Base-by-base conservation (phyloP, 2,329 filamentous ascomycete genomes). In the Beauveria scarabaeidicola region DNA sequence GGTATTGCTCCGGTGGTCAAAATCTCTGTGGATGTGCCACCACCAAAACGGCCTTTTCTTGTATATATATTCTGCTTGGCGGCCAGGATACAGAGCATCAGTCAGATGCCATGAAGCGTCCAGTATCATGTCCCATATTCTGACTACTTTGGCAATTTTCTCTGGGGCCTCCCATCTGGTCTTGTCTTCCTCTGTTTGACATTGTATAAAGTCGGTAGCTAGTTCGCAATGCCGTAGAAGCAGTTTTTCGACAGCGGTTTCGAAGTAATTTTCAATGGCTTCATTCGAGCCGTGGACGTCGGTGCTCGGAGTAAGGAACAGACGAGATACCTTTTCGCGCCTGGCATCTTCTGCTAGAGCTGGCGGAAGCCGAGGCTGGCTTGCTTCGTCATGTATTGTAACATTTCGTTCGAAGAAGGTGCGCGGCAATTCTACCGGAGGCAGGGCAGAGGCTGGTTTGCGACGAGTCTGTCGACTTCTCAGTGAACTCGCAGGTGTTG, bases 41-140 rank as follows among this genome's bases (percentile, higher is more conserved):
- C 73, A 75, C 73, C 73, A 75, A 50, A 72, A 74, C 0, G 73
- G 73, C n/a, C 70, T 64, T 21, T 65, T 65, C 36, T 64, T 67
- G 62, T 74, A 74, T 8, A 59, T 64, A 50, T 74, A 73, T 53
- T 72, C 69, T 41, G 70, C 64, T 46, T 70, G 65, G n/a, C 68
- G 68, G 2, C 65, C 69, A 40, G 72, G 70, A 51, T 72, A 72
- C 19, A 74, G 61, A 0, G 69, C 65, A 58, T 74, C 72, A 32
- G 67, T 57, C 27, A 73, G 55, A 50, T 74, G 72, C 69, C 69
- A 73, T 17, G 71, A 68, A 6, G 71, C 71, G 58, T 75, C 73
- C 48, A 74, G 62, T 21, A 74, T 68, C 70, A 73, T 73, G 47
- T 73, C 71, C 61, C 68, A 69, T 15, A 68, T 38, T 36, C 67